A percentile compares a stretch with the other conserved stretches of the same genome.
Evolutionary conservation across 2,329 filamentous ascomycete genomes (phyloP).

Genomic region (Aureobasidium vineae): DNA sequence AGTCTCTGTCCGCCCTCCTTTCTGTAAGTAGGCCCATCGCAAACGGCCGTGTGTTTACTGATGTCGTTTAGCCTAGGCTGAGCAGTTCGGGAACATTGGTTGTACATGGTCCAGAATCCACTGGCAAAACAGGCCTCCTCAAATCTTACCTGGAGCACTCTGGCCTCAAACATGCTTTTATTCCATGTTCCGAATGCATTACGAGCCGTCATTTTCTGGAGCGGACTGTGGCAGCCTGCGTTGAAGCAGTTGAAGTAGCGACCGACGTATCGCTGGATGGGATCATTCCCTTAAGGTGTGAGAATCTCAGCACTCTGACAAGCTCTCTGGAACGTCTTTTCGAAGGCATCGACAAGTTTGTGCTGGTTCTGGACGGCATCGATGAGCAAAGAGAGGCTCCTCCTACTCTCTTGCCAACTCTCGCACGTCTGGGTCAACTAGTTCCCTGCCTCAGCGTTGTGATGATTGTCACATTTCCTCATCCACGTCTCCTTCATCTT

Average conservation of each 20-base stretch:
- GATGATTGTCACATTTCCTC: conserved; percentile 71
- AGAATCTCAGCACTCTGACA: conserved; percentile 73
- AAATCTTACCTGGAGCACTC: conserved; percentile 58
- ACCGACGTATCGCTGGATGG: not conserved
- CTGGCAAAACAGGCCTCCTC: conserved; percentile 76
- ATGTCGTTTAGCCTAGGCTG: conserved; percentile 54
- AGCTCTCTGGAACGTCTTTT: conserved; percentile 69
- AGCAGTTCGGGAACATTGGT: conserved; percentile 73
- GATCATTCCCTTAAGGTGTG: conserved; percentile 58
- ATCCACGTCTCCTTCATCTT: conserved; percentile 66
- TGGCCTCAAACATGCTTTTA: conserved; percentile 56
- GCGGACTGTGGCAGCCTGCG: conserved; percentile 58
- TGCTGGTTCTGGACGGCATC: conserved; percentile 83
- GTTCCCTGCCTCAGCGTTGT: conserved; percentile 75
- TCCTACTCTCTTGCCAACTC: conserved; percentile 72
- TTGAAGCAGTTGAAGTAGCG: conserved; percentile 38
- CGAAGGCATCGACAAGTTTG: conserved; percentile 60
- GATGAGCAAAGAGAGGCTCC: conserved; percentile 80
- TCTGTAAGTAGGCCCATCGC: conserved; percentile 39
- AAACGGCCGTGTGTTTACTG: conserved; percentile 5
- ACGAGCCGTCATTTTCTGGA: conserved; percentile 76
- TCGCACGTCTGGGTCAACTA: conserved; percentile 77
- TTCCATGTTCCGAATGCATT: conserved; percentile 73
- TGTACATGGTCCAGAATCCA: conserved; percentile 79
- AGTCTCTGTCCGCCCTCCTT: conserved; percentile 47